Evolutionary conservation across 225 moss, liverwort and hornwort species (phyloP), one percentile per base, ranked within the genome.

Genomic region (Polytrichum formosum): DNA sequence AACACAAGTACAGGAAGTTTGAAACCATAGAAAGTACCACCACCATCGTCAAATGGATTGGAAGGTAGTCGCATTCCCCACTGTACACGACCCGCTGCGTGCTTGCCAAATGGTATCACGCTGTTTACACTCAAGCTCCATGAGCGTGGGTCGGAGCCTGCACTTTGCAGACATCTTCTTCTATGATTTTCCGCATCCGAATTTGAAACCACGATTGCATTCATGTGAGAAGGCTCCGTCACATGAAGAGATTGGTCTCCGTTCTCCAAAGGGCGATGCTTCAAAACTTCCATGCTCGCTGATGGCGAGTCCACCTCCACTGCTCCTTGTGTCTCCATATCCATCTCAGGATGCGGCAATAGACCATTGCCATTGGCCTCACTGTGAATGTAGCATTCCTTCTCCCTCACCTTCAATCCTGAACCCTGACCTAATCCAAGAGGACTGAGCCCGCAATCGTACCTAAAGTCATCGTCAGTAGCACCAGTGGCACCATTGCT

Each of bases 1-100:
- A 88, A 76, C 53, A 88, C 85, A 70, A 88, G 88, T 64, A 85
- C 80, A 13, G 88, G 88, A 61, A 88, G 73, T 73, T 85, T 88
- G 22, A 78, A 27, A n/a, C 85, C 76, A 69, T 73, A 76, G 66
- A 85, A 85, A 35, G 72, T 76, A 61, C 82, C 72, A 20, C 65
- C 64, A 55, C 21, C 31, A 63, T 76, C 81, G 18, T 80, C 69
- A 67, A 59, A 72, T 66, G 71, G 35, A 18, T 67, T 71, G 22
- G 76, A 75, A 28, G 88, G 80, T 64, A 80, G 66, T 74, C 73
- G 75, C 82, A 85, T 82, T 26, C 85, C 82, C 88, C 88, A 88
- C 46, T 80, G 75, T 46, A 85, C 76, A 28, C 80, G 80, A 67
- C 78, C 85, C 64, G 83, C 72, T 10, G 71, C 83, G 53, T 66